phyloP scores from a whole-genome alignment of 2,329 filamentous ascomycete species.

The Polytolypa hystricis region DNA sequence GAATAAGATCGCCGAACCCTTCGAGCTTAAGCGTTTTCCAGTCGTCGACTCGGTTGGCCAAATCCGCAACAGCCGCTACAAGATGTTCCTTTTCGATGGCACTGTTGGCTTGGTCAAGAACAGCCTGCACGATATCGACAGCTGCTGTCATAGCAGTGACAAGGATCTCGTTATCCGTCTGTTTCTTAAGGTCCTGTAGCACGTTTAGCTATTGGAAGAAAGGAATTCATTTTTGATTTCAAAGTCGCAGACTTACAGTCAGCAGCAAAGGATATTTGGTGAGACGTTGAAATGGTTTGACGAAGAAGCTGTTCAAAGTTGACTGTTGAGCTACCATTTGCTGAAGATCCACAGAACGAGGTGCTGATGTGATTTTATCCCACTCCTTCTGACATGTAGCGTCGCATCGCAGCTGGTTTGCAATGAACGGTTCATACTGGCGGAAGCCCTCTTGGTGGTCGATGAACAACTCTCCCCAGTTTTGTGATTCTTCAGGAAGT shows the following conservation, averaged over 20 bases:
- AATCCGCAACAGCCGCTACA: constrained; percentile 69
- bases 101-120: constrained; percentile 76
- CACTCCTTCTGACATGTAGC: constrained; percentile 74
- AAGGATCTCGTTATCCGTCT: constrained; percentile 59
- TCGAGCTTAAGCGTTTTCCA: constrained; percentile 92
- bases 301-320: constrained; percentile 77
- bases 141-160: constrained; percentile 64
- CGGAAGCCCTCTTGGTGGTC: constrained; percentile 76
- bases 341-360: constrained; percentile 51
- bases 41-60: constrained; percentile 77
- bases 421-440: constrained; percentile 94
- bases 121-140: constrained; percentile 69
- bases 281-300: constrained; percentile 93
- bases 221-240: neutral
- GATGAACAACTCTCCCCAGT: constrained; percentile 90
- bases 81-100: constrained; percentile 82
- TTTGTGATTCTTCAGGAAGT: constrained; percentile 61
- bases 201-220: neutral
- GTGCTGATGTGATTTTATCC: constrained; percentile 67
- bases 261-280: constrained; percentile 90
- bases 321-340: constrained; percentile 79
- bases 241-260: constrained; percentile 46
- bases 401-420: constrained; percentile 87
- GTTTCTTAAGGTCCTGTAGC: constrained; percentile 68
- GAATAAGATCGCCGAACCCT: constrained; percentile 77